Evolutionary conservation across 805 yeast species (phyloP), one percentile per base, ranked within the genome.

Genomic region (Saturnispora silvae): DNA sequence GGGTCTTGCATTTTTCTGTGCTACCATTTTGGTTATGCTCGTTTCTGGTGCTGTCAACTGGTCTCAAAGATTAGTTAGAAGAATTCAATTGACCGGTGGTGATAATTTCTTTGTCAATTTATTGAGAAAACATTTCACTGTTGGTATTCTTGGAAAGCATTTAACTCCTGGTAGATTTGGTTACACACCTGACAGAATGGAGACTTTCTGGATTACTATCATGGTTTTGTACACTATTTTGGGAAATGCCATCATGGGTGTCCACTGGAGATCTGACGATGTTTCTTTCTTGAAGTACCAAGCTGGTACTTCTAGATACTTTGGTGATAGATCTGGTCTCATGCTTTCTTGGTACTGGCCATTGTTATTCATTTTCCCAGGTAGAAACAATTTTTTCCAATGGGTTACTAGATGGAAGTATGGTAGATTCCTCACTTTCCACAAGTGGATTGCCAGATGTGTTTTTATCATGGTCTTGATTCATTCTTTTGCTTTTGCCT

Each of bases 331-430:
- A 47, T 47, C 75, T 2, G 81, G 75, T 2, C 64, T 75, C 20
- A 49, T 73, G 31, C 53, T 64, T 3, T 61, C 66, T n/a, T 54
- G 67, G 57, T 55, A 61, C 41, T 31, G 67, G 26, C 83, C 84
- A 3, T 52, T 74, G 31, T 44, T 75, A 31, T 59, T 73, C 23
- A 53, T 75, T 34, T 75, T 77, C 50, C 76, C 81, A 2, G 74
- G 81, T 29, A 59, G 83, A 46, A 77, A 77, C 54, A 77, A 77
- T 49, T 52, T 78, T 34, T 52, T 77, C 40, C 75, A 68, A 42
- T 71, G 72, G 71, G 14, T 71, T 14, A 72, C 83, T 1, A 70
- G 78, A 19, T 72, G 80, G 78, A 60, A 61, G 13, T 67, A 58
- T 41, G 57, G 77, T 0, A 63, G 77, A 17, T 77, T 73, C 50